Evolutionary conservation across 305 asterid genomes (phyloP).

Genomic region (Solanum hybrid): DNA sequence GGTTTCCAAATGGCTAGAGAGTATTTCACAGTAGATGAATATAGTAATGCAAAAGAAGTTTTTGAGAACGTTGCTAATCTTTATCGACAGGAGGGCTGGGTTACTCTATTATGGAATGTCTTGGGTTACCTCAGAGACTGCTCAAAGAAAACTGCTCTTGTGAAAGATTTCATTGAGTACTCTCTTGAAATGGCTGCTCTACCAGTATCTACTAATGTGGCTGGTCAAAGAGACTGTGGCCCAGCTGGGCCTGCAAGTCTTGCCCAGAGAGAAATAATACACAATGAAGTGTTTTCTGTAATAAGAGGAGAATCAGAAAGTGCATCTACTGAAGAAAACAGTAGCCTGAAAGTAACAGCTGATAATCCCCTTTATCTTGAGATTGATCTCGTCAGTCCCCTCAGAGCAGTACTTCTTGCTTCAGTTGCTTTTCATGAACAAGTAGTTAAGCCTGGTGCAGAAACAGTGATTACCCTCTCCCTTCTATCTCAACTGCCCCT

Average conservation of each 20-base stretch:
- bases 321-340: slow-evolving; percentile 31
- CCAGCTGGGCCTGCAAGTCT: slow-evolving; percentile 79
- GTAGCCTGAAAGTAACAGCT: slow-evolving; percentile 45
- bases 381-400: slow-evolving; percentile 94
- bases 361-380: slow-evolving; percentile 82
- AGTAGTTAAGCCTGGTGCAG: slow-evolving; percentile 73
- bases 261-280: slow-evolving; percentile 60
- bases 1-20: slow-evolving; percentile 81
- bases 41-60: slow-evolving; percentile 57
- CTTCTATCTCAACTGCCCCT: slow-evolving; percentile 77
- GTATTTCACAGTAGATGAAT: slow-evolving; percentile 47
- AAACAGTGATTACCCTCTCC: slow-evolving; percentile 62
- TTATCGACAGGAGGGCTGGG: slow-evolving; percentile 94
- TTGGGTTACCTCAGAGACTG: slow-evolving; percentile 92
- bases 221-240: slow-evolving; percentile 48
- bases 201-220: slow-evolving; percentile 45
- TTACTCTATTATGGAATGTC: slow-evolving; percentile 75
- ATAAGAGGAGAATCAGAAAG: slow-evolving; percentile 52
- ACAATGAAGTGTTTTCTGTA: slow-evolving; percentile 75
- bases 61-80: slow-evolving; percentile 70
- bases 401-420: slow-evolving; percentile 77
- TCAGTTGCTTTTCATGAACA: slow-evolving; percentile 98
- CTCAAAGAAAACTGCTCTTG: slow-evolving; percentile 56
- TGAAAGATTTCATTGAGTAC: slow-evolving; percentile 79
- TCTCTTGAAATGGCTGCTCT: slow-evolving; percentile 98